phyloP scores from a whole-genome alignment of 176 grass and related monocot species.

The Dendrocalamus sinicus region DNA sequence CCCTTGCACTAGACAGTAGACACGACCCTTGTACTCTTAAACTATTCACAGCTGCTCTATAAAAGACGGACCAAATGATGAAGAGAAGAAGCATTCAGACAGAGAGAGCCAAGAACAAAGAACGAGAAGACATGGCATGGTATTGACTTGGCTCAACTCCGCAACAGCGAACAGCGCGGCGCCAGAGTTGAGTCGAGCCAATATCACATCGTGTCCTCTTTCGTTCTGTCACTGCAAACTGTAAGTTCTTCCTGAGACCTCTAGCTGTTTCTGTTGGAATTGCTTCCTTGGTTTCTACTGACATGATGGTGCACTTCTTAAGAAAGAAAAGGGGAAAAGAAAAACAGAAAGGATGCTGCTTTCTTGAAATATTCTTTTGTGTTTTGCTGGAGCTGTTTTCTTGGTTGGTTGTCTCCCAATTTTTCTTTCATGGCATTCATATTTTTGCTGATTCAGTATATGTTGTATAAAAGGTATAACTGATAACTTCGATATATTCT shows the following conservation, averaged over 20 bases:
- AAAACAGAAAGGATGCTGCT: neutral
- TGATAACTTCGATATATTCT: neutral
- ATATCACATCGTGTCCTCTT: conserved; percentile 62
- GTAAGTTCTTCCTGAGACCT: conserved; percentile 23
- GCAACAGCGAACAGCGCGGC: neutral
- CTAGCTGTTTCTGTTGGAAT: conserved; percentile 4
- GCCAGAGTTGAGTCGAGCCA: conserved; percentile 57
- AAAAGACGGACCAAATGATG: conserved; percentile 42
- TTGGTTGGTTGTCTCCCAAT: conserved; percentile 4
- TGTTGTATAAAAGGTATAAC: neutral
- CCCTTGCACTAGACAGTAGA: neutral
- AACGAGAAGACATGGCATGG: conserved; percentile 56
- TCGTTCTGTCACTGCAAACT: conserved; percentile 27
- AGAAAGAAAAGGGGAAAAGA: neutral
- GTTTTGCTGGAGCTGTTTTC: neutral
- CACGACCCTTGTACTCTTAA: conserved; percentile 14
- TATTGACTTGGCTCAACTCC: conserved; percentile 63
- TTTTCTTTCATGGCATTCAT: neutral
- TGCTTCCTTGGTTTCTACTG: neutral
- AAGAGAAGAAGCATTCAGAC: conserved; percentile 38
- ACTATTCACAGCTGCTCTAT: conserved; percentile 36
- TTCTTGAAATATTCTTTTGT: conserved; percentile 14
- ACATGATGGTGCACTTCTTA: neutral
- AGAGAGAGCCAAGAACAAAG: conserved; percentile 37
- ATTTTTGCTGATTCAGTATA: neutral